These are phyloP conservation scores for Aspergillus unguis DNA, from an alignment of 2,329 filamentous ascomycete genomes.

Conservation along the genomic window DNA sequence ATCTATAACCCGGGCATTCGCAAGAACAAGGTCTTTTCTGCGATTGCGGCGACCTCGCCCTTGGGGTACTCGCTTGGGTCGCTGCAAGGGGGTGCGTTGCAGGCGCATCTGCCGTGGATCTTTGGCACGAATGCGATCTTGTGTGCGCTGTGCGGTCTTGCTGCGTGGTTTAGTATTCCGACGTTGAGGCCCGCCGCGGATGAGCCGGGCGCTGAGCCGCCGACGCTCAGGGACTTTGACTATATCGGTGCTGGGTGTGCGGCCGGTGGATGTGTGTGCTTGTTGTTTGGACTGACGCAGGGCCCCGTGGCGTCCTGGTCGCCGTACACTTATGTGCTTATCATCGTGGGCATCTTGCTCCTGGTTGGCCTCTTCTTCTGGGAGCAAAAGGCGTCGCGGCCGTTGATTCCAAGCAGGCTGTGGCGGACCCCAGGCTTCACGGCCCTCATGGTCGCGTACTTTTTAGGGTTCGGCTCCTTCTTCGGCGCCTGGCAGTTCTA, in stretches of 20 bases:
- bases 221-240: slow-evolving; percentile 32
- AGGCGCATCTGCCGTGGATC: slow-evolving; percentile 42
- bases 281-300: slow-evolving; percentile 58
- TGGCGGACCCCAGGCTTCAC: slow-evolving; percentile 46
- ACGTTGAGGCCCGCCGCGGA: slow-evolving; percentile 32
- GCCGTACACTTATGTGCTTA: slow-evolving; percentile 47
- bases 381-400: slow-evolving; percentile 43
- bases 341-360: slow-evolving; percentile 49
- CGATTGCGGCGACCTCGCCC: slow-evolving; percentile 50
- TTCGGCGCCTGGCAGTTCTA: slow-evolving; percentile 43
- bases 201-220: slow-evolving; percentile 25
- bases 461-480: slow-evolving; percentile 46
- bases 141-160: slow-evolving; percentile 34
- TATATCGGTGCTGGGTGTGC: slow-evolving; percentile 47
- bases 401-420: slow-evolving; percentile 45
- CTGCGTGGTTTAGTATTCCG: slow-evolving; percentile 42
- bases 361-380: slow-evolving; percentile 47
- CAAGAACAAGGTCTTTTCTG: slow-evolving; percentile 49
- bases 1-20: slow-evolving; percentile 45
- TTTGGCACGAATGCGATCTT: slow-evolving; percentile 45
- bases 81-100: slow-evolving; percentile 43
- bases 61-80: slow-evolving; percentile 44
- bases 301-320: slow-evolving; percentile 50
- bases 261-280: slow-evolving; percentile 50
- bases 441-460: slow-evolving; percentile 44